Evolutionary conservation across 495 filamentous ascomycete genomes (phyloP), one percentile per base, ranked within the genome.

Genomic region (Penicillium crystallinum): DNA sequence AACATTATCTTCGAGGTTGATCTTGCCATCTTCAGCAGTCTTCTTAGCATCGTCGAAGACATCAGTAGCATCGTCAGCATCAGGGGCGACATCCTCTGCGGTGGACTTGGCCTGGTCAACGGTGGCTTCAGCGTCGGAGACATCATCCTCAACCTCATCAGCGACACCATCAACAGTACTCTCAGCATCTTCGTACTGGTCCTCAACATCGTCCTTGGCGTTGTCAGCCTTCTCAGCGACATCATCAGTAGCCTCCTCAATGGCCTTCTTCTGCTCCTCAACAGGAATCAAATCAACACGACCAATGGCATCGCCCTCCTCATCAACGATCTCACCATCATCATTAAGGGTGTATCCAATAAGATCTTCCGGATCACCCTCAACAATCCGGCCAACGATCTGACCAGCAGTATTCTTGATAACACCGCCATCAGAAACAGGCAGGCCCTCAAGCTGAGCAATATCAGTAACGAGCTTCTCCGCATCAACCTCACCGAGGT

Each of bases 231-330:
- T 46, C 0, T 50, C 52, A 22, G 52, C 29, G 17, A 39, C 54
- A 36, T 58, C 57, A 12, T 41, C 57, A 19, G 50, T 45, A 19
- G 48, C 46, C 2, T 66, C 66, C 17, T 55, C 53, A 39, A 62
- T 59, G 30, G 57, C 63, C 46, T 68, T 68, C 45, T 64, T 56
- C 43, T 58, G 66, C 35, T 67, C 68, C 19, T 64, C 65, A 23
- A 65, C 58, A 17, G 81, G 72, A n/a, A 78, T 56, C 6, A 78
- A 68, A 56, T 82, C 79, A 22, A 71, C 76, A 23, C 77, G 73
- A 31, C 80, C 82, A 46, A 85, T 78, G 15, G 83, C 72, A 53
- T 86, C 80, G 12, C 83, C 83, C 30, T 84, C 81, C 29, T 84
- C 77, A 49, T 86, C 82, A 14, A 86, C 69, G 37, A 85, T 82